Base-by-base conservation (phyloP, 495 filamentous ascomycete species). In the Aspergillus funiculosus region DNA sequence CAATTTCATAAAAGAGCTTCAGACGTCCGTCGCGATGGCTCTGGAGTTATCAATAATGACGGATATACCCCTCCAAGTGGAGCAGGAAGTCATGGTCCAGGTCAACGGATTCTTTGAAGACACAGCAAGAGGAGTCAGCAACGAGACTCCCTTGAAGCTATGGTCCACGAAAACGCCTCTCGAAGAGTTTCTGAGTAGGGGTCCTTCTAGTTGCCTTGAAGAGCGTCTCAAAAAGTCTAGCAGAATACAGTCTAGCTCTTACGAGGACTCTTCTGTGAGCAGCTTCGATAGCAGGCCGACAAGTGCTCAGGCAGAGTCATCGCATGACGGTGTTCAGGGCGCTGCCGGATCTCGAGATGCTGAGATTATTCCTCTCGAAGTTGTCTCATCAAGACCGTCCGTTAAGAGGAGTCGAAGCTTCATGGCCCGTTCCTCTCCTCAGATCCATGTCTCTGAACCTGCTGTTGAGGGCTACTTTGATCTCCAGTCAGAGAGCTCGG, bases 51-150 rank as follows among this genome's bases (percentile, higher is more conserved):
- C 66, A 24, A 39, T 55, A 57, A 44, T 57, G 35, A n/a, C 66
- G 62, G 63, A 75, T 62, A 40, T 64, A 52, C 25, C 60, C 0
- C 24, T 82, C 30, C 53, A 62, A 20, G 67, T 81, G 0, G 69
- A 71, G 26, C 52, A 67, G 8, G 66, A 74, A 20, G 76, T 82
- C 34, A 74, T 71, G 49, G 68, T 82, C 10, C 77, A 82, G 45
- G 58, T 82, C 5, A 75, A 78, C 35, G 79, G 78, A 0, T 83
- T 83, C 51, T 83, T 80, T 37, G 76, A 77, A 22, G 74, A 79
- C 37, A 61, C 61, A 2, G 60, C 64, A 9, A 46, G 69, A 54
- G 39, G 77, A 51, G 47, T 66, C 52, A 56, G 69, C 62, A 53
- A 60, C 46, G 50, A 67, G 50, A 53, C 58, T 8, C 69, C 69